Conservation (phyloP, 345 rosid species). For the Salix viminalis region DNA sequence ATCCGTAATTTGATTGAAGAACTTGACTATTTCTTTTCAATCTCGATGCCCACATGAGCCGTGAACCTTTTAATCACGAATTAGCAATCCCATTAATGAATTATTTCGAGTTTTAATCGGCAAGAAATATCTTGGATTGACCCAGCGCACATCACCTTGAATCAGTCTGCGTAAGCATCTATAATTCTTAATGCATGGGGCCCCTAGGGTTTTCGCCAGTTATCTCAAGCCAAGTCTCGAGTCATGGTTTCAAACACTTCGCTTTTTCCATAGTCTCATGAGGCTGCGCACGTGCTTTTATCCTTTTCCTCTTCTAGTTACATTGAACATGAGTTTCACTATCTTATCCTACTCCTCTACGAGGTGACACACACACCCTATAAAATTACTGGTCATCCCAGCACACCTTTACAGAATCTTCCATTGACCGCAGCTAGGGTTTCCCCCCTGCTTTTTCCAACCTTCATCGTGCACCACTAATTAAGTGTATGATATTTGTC, state of each 20-base stretch:
- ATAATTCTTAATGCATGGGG: not conserved
- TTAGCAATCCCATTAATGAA: too few species aligned
- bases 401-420: slow-evolving; percentile 16
- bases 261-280: slow-evolving; percentile 9
- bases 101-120: too few species aligned
- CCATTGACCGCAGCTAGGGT: not conserved
- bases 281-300: slow-evolving; percentile 44
- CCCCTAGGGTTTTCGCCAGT: not conserved
- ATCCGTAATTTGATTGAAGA: too few species aligned
- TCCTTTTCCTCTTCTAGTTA: not conserved
- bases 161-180: not conserved
- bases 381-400: slow-evolving; percentile 36
- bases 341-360: not conserved
- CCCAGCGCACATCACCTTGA: not conserved
- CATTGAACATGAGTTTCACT: slow-evolving; percentile 5
- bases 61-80: too few species aligned
- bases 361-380: not conserved
- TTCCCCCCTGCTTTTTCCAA: not conserved
- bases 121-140: not conserved
- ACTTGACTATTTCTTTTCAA: too few species aligned
- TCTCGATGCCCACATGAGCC: too few species aligned
- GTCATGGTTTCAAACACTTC: not conserved
- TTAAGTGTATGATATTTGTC: too few species aligned
- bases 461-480: not conserved
- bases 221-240: not conserved